A percentile compares a stretch with the other conserved stretches of the same genome.
Conservation (phyloP, 768 basidiomycete genomes). For the Podaxis pistillaris region DNA sequence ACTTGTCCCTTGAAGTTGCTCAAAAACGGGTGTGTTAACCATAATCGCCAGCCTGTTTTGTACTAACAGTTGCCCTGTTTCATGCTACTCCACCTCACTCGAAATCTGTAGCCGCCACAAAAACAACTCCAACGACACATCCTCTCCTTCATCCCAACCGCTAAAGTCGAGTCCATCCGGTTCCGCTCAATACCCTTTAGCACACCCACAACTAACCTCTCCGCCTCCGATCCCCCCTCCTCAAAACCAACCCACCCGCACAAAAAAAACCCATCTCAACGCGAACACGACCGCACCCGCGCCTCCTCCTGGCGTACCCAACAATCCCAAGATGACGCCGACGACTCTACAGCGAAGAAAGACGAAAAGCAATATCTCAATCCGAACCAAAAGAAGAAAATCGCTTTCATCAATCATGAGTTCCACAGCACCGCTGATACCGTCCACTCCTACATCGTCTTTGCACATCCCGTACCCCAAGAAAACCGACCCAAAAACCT, state of each 20-base stretch:
- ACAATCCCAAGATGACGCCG: slow-evolving; percentile 39
- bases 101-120: slow-evolving; percentile 54
- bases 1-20: slow-evolving; percentile 74
- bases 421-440: slow-evolving; percentile 76
- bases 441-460: slow-evolving; percentile 89
- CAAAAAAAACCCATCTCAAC: slow-evolving; percentile 29
- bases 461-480: slow-evolving; percentile 61
- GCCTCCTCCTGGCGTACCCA: slow-evolving; percentile 54
- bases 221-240: slow-evolving; percentile 34
- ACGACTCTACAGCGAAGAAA: slow-evolving; percentile 34
- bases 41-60: not conserved
- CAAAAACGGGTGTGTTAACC: slow-evolving; percentile 65
- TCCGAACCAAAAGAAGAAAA: slow-evolving; percentile 84
- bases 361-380: slow-evolving; percentile 71
- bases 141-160: slow-evolving; percentile 62
- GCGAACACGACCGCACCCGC: slow-evolving; percentile 56
- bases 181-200: slow-evolving; percentile 95
- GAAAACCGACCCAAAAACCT: slow-evolving; percentile 44
- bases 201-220: slow-evolving; percentile 66
- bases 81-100: not conserved
- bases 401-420: slow-evolving; percentile 92
- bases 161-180: slow-evolving; percentile 89
- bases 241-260: slow-evolving; percentile 27
- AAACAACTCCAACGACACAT: slow-evolving; percentile 81
- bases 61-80: not conserved